These are phyloP conservation scores for Mollisiaceae sp. DNA, from an alignment of 2,329 filamentous ascomycete genomes.

Conservation along the genomic window DNA sequence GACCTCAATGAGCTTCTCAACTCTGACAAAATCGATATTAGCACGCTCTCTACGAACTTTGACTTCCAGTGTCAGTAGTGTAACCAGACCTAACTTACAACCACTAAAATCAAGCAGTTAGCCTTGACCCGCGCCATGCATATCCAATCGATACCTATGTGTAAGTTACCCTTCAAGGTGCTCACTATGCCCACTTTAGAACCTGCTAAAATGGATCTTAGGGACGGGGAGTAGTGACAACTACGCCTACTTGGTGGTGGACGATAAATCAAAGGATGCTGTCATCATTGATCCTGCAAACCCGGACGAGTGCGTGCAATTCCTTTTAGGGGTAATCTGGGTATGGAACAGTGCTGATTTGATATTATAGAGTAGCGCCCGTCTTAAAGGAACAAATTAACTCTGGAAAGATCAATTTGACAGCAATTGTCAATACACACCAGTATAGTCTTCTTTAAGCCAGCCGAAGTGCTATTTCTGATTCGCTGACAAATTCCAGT, in stretches of 20 bases:
- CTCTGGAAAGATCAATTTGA: slow-evolving; percentile 77
- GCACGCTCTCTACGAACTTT: slow-evolving; percentile 24
- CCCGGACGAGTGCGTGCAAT: slow-evolving; percentile 68
- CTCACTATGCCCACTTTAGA: slow-evolving; percentile 1
- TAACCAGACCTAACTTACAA: not conserved
- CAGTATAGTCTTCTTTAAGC: slow-evolving; percentile 67
- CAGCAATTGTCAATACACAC: slow-evolving; percentile 93
- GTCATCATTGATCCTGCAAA: slow-evolving; percentile 82
- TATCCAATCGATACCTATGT: slow-evolving; percentile 89
- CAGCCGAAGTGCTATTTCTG: not conserved
- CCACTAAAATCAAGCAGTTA: slow-evolving; percentile 19
- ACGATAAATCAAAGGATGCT: slow-evolving; percentile 78
- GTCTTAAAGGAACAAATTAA: slow-evolving; percentile 75
- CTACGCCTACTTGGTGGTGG: slow-evolving; percentile 82
- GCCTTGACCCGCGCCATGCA: slow-evolving; percentile 64
- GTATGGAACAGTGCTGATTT: slow-evolving; percentile 11
- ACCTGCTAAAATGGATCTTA: slow-evolving; percentile 44
- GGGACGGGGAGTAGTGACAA: slow-evolving; percentile 81
- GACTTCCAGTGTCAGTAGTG: slow-evolving; percentile 26
- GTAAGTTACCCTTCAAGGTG: slow-evolving; percentile 56
- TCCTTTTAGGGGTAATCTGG: not conserved
- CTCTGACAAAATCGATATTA: slow-evolving; percentile 26
- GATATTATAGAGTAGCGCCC: slow-evolving; percentile 57
- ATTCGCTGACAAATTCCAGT: slow-evolving; percentile 52
- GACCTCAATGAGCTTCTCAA: slow-evolving; percentile 32